Evolutionary conservation across 257 asterid species (phyloP), one percentile per base, ranked within the genome.

Genomic region (Cinchona pubescens): DNA sequence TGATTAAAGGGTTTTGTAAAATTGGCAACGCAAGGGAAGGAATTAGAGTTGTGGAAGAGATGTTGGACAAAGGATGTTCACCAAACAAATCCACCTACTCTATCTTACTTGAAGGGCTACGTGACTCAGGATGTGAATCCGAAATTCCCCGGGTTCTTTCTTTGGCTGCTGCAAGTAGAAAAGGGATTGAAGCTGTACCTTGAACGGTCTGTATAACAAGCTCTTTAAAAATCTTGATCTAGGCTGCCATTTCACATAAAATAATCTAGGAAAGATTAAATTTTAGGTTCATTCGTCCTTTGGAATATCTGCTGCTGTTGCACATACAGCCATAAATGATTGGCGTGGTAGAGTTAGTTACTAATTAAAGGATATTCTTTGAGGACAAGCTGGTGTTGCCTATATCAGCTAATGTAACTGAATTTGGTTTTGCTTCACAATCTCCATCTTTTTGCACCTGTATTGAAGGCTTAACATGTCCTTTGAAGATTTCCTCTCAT

Each of bases 1-100:
- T 94, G 83, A 87, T 92, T 65, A 89, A 85, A 67, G 97, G 96
- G 71, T 89, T 92, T 78, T 92, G 96, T 82, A 85, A 79, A 78
- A 84, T 45, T 65, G 97, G 97, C 66, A 87, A 78, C 67, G 88
- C 92, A 1, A 87, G 81, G 80, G 97, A 83, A 76, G 98, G 93
- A 69, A 72, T 88, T 74, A 80, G 89, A 68, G 77, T 88, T 35
- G 76, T 94, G 73, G 91, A 90, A 82, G 98, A 94, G 86, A 94
- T 94, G 98, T 68, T 91, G 85, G 86, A 82, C 18, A 86, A 49
- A 79, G 90, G 88, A 21, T 85, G 85, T 78, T 72, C 70, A 18
- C 97, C 93, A 6, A 85, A 84, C 78, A 86, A 87, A 81, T 78
- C 90, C 53, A 94, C 97, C 55, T 89, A 42, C 76, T 79, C 90